phyloP scores from a whole-genome alignment of 2,329 filamentous ascomycete species.

The Alternaria sp. region DNA sequence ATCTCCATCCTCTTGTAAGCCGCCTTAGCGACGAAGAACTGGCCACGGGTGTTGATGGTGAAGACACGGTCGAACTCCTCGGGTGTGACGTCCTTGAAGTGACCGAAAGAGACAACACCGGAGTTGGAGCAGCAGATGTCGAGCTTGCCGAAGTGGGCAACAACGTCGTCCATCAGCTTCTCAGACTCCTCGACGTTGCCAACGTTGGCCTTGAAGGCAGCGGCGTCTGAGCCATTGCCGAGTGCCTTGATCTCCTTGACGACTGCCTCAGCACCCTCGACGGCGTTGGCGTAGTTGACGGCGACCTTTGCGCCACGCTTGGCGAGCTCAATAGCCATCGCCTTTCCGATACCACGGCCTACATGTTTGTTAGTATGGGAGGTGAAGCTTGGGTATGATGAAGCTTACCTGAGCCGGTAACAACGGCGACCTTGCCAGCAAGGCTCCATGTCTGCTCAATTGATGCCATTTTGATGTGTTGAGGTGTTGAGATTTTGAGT shows the following conservation, averaged over 20 bases:
- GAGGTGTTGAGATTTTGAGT: constrained; percentile 12
- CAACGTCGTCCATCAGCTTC: constrained; percentile 67
- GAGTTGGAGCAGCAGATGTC: constrained; percentile 75
- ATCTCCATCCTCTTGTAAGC: constrained; percentile 61
- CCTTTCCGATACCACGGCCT: constrained; percentile 70
- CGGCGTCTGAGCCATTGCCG: constrained; percentile 65
- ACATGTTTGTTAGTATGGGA: constrained; percentile 23
- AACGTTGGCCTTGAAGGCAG: constrained; percentile 72
- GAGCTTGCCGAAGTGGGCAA: constrained; percentile 69
- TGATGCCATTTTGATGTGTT: constrained; percentile 45
- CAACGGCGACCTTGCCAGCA: constrained; percentile 61
- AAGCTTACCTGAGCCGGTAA: constrained; percentile 58
- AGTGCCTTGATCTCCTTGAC: constrained; percentile 69
- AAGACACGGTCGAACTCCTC: constrained; percentile 66
- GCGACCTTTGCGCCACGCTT: constrained; percentile 69
- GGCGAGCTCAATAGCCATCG: constrained; percentile 70
- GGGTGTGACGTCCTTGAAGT: constrained; percentile 61
- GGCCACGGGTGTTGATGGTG: constrained; percentile 66
- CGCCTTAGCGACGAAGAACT: constrained; percentile 67
- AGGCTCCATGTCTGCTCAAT: constrained; percentile 57
- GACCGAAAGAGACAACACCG: constrained; percentile 62
- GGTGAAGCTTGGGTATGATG: background rate
- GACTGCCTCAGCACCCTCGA: constrained; percentile 68
- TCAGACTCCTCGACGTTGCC: constrained; percentile 68
- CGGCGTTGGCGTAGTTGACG: constrained; percentile 72